Evolutionary conservation across 371 early-diverging fungal genomes (phyloP).

Genomic region (Rhizomucor pusillus): DNA sequence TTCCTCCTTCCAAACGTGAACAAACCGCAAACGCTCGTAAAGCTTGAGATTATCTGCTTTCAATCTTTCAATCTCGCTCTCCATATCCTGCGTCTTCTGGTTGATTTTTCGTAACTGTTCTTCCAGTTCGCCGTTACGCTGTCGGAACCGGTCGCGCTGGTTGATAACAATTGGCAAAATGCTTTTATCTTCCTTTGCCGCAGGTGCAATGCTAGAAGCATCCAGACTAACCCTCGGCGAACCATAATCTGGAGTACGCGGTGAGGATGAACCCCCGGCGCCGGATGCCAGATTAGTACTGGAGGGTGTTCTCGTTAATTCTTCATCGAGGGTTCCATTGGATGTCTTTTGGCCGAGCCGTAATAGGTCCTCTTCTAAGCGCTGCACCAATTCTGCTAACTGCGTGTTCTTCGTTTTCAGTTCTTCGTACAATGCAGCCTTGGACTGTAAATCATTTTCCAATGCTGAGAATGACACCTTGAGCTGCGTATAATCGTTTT

Average conservation of each 20-base stretch:
- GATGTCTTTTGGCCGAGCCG: constrained; percentile 37
- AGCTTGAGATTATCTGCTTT: constrained; percentile 82
- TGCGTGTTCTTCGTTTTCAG: constrained; percentile 36
- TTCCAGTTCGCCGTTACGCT: constrained; percentile 81
- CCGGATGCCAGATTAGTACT: constrained; percentile 9
- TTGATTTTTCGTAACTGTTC: constrained; percentile 62
- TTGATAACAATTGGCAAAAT: constrained; percentile 84
- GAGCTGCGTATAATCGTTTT: constrained; percentile 70
- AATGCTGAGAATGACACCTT: constrained; percentile 53
- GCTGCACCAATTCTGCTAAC: constrained; percentile 59
- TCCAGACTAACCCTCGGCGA: constrained; percentile 29
- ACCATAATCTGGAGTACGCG: constrained; percentile 15
- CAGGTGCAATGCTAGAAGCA: constrained; percentile 15
- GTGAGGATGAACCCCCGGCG: constrained; percentile 1
- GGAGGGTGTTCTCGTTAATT: constrained; percentile 19
- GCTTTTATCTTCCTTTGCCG: constrained; percentile 42
- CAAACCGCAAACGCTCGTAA: constrained; percentile 81
- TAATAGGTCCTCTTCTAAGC: constrained; percentile 74
- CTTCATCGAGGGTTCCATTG: constrained; percentile 10
- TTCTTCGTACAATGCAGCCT: constrained; percentile 22
- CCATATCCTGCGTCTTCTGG: constrained; percentile 63
- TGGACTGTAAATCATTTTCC: constrained; percentile 31
- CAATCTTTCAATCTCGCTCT: constrained; percentile 60
- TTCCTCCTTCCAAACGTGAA: constrained; percentile 54
- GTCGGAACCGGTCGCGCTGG: constrained; percentile 88